Evolutionary conservation across 768 basidiomycete genomes (phyloP), one percentile per base, ranked within the genome.

Genomic region (Ramaria sp.): DNA sequence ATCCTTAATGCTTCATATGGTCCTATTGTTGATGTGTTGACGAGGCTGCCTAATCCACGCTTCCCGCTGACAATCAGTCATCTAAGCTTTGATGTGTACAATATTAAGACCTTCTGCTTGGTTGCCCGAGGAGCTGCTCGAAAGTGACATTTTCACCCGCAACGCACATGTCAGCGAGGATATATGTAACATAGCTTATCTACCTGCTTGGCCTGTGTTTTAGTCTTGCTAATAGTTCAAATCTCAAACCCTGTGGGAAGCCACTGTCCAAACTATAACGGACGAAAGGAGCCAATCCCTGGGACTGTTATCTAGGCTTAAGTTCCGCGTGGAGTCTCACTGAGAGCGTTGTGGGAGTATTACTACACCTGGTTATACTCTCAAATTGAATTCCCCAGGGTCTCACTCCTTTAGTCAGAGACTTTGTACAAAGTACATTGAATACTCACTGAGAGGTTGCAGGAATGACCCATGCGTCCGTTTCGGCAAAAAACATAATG

Each of bases 1-100:
- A 0, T 73, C 86, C 54, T 75, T 63, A 88, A 86, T 63, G 84
- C 84, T 0, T 80, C 80, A 2, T 68, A 84, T 54, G 85, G 86
- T 0, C 82, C 82, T 2, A 64, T 88, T 19, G 76, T 88, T 4
- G 78, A 86, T 53, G 84, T 19, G 76, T 88, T 4, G 78, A 86
- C 54, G 84, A 85, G 61, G 60, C 51, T 0, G 84, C 78, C 0
- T 88, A 34, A 58, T 85, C 9, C 66, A 78, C 4, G 72, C 71
- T 2, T 63, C 85, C 72, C 56, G 63, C 74, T 34, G 72, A 71
- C 41, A 69, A 59, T 45, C 82, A 86, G 37, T 74, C 75, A 2
- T 0, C 83, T 78, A 0, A 84, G 80, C 0, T 64, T 86, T 53
- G 84, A 86, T 65, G 84, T 86, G 1, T 86, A 77, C 63, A 82